Base-by-base conservation (phyloP, 106 monocot species). In the Dendrobium officinale region DNA sequence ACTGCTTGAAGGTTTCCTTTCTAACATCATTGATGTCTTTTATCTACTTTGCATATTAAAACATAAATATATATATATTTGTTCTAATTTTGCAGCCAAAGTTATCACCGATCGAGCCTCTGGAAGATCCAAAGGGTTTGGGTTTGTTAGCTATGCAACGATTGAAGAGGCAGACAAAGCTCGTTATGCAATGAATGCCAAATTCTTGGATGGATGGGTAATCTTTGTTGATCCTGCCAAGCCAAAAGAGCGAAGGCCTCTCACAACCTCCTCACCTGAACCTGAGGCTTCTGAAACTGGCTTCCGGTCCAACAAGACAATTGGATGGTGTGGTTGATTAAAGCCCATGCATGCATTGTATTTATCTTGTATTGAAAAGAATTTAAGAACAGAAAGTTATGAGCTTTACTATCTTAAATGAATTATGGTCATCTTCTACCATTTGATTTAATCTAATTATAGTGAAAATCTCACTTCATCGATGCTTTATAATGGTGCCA, bases 151-250 rank as follows among this genome's bases (percentile, higher is more conserved):
- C 20, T 94, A 92, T 85, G 85, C 90, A 40, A 87, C 83, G 37
- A 85, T 89, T 33, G 90, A 92, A 80, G 92, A 94, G 64, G 96
- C 96, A 31, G 90, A 94, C 33, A 89, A 89, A 75, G 94, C 94
- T 61, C 81, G 96, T 42, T 81, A 90, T 51, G 94, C 87, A 22
- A 92, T 96, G 94, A 92, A 96, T 47, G 96, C 90, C 10, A 92
- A 92, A 75, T 96, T 92, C 85, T 83, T 94, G 73, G 96, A 96
- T 83, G 96, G 94, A 13, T 96, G 96, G 94, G 92, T 96, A 51
- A 96, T 96, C 78, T 96, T 96, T 81, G 90, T 94, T 0, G 94
- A 94, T 86, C 94, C 96, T 27, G 94, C 96, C 56, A 96, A 94
- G 55, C 89, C 90, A 55, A 92, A 85, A 82, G 89, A 89, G 73